Percentiles rank a stretch among this genome's conserved stretches.
Conservation (phyloP, 2,329 filamentous ascomycete genomes). For the Aspergillus terreus region DNA sequence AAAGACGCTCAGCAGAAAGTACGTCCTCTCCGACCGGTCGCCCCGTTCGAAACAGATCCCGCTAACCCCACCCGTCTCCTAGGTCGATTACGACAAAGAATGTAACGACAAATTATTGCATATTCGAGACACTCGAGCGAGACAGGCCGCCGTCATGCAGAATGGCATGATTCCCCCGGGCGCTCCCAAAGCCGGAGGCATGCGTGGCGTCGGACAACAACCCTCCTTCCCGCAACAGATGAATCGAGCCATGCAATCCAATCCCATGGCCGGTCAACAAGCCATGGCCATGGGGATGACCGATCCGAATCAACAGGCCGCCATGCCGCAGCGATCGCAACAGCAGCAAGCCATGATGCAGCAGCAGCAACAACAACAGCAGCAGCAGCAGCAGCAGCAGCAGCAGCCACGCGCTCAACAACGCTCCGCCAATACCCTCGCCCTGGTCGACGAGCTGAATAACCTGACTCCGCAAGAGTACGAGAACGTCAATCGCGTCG, state of each 20-base stretch:
- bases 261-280: slow-evolving; percentile 43
- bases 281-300: slow-evolving; percentile 36
- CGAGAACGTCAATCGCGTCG: slow-evolving; percentile 44
- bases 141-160: slow-evolving; percentile 41
- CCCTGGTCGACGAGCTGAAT: slow-evolving; percentile 32
- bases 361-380: slow-evolving; percentile 26
- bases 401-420: slow-evolving; percentile 31
- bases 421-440: slow-evolving; percentile 23
- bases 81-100: slow-evolving; percentile 43
- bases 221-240: slow-evolving; percentile 47
- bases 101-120: slow-evolving; percentile 43
- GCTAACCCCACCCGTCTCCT: slow-evolving; percentile 1
- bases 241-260: slow-evolving; percentile 49
- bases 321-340: slow-evolving; percentile 27
- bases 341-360: slow-evolving; percentile 20
- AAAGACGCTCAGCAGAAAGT: slow-evolving; percentile 37
- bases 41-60: background rate
- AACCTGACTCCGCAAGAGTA: slow-evolving; percentile 39
- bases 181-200: slow-evolving; percentile 24
- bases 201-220: slow-evolving; percentile 34
- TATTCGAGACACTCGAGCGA: slow-evolving; percentile 43
- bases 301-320: slow-evolving; percentile 28
- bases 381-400: slow-evolving; percentile 25
- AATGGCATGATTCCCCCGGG: slow-evolving; percentile 37
- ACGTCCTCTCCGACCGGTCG: background rate